These are phyloP conservation scores for Neonothopanus nambi DNA, from an alignment of 1,284 basidiomycete species.

Conservation along the genomic window DNA sequence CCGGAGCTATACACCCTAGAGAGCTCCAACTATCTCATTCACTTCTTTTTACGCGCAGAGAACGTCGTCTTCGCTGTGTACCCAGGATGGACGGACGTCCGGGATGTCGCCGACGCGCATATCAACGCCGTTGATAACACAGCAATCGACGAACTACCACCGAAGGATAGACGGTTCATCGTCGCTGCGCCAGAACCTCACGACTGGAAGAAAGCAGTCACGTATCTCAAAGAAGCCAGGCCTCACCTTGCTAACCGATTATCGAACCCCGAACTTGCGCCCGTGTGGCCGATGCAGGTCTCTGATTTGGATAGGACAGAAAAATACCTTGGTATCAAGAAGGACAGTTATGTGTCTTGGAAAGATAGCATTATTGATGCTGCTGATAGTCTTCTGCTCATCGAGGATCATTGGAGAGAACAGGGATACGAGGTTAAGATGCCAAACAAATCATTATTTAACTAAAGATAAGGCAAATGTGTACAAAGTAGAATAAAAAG, in stretches of 20 bases:
- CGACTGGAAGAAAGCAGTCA: constrained; percentile 6
- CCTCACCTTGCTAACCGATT: constrained; percentile 5
- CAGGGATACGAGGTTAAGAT: constrained; percentile 5
- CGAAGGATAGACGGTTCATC: constrained; percentile 7
- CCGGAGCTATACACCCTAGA: constrained; percentile 4
- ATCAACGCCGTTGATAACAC: constrained; percentile 10
- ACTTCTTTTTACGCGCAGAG: constrained; percentile 8
- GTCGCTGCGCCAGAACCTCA: constrained; percentile 8
- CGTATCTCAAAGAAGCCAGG: constrained; percentile 1
- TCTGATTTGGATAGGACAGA: constrained; percentile 6
- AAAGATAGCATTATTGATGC: constrained; percentile 1
- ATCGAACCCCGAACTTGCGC: not conserved
- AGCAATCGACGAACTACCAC: constrained; percentile 5
- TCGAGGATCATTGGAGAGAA: constrained; percentile 9
- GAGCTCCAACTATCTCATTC: constrained; percentile 9
- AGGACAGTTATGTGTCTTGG: constrained; percentile 3
- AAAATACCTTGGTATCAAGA: constrained; percentile 11
- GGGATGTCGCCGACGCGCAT: constrained; percentile 8
- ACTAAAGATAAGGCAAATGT: not conserved
- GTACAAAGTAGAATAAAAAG: no score
- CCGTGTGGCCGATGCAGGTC: constrained; percentile 8
- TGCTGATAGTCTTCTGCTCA: constrained; percentile 3
- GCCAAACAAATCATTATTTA: constrained; percentile 7
- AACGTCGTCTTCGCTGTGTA: constrained; percentile 10
- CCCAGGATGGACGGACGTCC: constrained; percentile 8